Evolutionary conservation across 768 basidiomycete genomes (phyloP), one percentile per base, ranked within the genome.

Genomic region (Phlebiopsis gigantea): DNA sequence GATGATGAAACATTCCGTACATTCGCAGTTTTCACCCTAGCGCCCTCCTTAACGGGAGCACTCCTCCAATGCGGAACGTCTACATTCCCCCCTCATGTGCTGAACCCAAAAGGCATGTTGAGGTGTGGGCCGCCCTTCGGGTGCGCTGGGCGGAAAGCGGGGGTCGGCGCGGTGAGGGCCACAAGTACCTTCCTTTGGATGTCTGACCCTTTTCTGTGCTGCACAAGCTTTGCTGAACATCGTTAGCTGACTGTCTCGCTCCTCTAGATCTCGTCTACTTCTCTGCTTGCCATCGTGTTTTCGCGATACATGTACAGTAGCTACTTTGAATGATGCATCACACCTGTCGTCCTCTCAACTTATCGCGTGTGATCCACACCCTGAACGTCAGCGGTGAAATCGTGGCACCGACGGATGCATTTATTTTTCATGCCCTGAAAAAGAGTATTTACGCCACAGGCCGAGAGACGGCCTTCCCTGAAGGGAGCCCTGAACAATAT

Each of bases 21-120:
- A 89, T 90, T 89, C 87, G 87, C 87, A 89, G 87, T 88, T 87
- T 89, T 84, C 84, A 80, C 87, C 80, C 77, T 77, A 88, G 83
- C 65, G 79, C 75, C 84, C 84, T 85, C 78, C 72, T 42, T 31
- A 48, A 31, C 28, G 30, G 78, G 78, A 83, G 84, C 73, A 88
- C 87, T 88, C 88, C 87, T 74, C 78, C 80, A 82, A 73, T 76
- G 76, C 76, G 58, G 76, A 87, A 83, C 80, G 78, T 76, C 76
- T 76, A 88, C 73, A 84, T 63, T 88, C 83, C 80, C 85, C 84
- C 85, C 81, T 72, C 71, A 58, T 68, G 69, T 72, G 80, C 79
- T 83, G 88, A 89, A 85, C 86, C 86, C 81, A 80, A 77, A 79
- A 65, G 60, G 73, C 72, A 76, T 72, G 71, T 72, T 67, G 71